Conservation (phyloP, 768 basidiomycete genomes). For the Suillus placidus region DNA sequence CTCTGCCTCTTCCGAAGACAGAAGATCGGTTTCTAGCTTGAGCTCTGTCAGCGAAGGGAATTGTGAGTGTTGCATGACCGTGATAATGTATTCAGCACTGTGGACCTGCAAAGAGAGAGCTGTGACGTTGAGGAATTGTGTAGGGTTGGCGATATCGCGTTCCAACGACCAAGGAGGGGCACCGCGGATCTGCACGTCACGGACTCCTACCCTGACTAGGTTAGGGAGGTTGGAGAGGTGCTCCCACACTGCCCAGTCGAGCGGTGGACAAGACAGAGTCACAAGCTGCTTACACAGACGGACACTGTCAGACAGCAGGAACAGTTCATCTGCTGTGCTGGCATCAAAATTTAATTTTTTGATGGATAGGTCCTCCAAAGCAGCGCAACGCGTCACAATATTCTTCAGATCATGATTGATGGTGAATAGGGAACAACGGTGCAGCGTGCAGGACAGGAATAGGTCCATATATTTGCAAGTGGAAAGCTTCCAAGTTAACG, state of each 20-base stretch:
- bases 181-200: not conserved
- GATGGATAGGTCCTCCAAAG: not conserved
- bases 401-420: not conserved
- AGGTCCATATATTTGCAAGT: not conserved
- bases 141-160: not conserved
- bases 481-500: not conserved
- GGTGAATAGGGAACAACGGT: not conserved
- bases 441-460: not conserved
- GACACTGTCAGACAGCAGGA: not conserved
- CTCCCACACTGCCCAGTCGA: not conserved
- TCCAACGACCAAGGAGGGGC: not conserved
- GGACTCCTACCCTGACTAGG: not conserved
- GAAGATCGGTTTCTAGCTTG: not conserved
- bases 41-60: not conserved
- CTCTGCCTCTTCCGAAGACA: not conserved
- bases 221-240: not conserved
- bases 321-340: not conserved
- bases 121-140: not conserved
- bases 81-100: not conserved
- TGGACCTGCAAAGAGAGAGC: not conserved
- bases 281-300: not conserved
- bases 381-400: not conserved
- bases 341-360: not conserved
- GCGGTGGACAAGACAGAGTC: not conserved
- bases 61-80: not conserved